Conservation (phyloP, 768 basidiomycete genomes). For the Suillus paluster region DNA sequence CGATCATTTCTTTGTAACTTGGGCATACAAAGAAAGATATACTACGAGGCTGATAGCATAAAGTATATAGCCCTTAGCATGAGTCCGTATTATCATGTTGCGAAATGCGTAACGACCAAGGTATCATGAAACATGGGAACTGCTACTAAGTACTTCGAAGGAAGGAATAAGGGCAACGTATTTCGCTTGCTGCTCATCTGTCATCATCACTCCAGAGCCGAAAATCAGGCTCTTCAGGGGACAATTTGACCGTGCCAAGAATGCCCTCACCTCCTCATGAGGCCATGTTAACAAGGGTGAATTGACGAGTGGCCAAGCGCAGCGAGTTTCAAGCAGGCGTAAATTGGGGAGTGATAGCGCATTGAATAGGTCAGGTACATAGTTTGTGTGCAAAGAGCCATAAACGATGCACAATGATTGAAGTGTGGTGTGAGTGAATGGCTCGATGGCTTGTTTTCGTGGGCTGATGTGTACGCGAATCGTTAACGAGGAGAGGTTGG, state of each 20-base stretch:
- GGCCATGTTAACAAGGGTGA: conserved; percentile 17
- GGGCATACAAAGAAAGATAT: too few species aligned
- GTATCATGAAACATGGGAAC: too few species aligned
- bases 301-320: too few species aligned
- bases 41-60: too few species aligned
- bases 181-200: conserved; percentile 18
- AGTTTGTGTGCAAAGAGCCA: too few species aligned
- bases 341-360: conserved; percentile 20
- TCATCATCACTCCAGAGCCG: conserved; percentile 20
- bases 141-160: too few species aligned
- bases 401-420: conserved; percentile 16
- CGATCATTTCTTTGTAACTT: too few species aligned
- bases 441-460: not conserved
- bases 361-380: conserved; percentile 11
- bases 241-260: conserved; percentile 25
- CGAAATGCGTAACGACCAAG: too few species aligned
- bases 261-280: conserved; percentile 19
- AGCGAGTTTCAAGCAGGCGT: conserved; percentile 11
- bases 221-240: conserved; percentile 25
- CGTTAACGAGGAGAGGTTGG: not conserved
- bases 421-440: conserved; percentile 16
- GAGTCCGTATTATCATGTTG: too few species aligned
- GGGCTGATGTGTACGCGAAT: conserved; percentile 12
- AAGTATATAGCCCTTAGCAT: too few species aligned
- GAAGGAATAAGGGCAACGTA: conserved; percentile 21